Evolutionary conservation across 139 green algal genomes (phyloP).

Genomic region (Haematococcus sp.): DNA sequence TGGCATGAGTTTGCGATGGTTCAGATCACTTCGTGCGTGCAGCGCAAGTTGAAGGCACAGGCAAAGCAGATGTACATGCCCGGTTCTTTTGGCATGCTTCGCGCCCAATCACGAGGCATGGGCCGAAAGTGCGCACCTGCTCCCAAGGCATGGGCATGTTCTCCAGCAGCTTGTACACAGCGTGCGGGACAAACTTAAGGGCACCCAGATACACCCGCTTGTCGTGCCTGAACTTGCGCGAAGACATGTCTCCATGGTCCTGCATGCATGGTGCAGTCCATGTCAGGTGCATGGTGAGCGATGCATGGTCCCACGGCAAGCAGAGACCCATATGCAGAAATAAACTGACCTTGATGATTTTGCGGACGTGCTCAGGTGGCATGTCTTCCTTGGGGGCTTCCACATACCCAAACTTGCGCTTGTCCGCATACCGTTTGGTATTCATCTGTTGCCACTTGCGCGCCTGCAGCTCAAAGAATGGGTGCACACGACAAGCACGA

Average conservation of each 20-base stretch:
- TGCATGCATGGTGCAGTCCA: slow-evolving; percentile 20
- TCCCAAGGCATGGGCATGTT: slow-evolving; percentile 99
- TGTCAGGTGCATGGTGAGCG: background rate
- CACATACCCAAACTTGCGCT: slow-evolving; percentile 89
- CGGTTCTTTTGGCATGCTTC: no score
- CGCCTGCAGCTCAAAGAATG: slow-evolving; percentile 59
- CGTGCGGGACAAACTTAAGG: slow-evolving; percentile 99
- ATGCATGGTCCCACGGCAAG: background rate
- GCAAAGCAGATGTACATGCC: background rate
- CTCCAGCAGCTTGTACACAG: slow-evolving; percentile 99
- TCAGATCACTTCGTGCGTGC: background rate
- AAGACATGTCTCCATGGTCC: slow-evolving; percentile 99
- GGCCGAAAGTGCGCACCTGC: slow-evolving; percentile 56
- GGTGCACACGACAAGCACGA: background rate
- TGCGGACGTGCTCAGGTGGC: slow-evolving; percentile 97
- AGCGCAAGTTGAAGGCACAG: background rate
- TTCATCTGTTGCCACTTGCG: slow-evolving; percentile 95
- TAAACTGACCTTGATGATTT: slow-evolving; percentile 78
- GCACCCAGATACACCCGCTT: slow-evolving; percentile 99
- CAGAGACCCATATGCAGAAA: background rate
- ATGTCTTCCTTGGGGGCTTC: slow-evolving; percentile 95
- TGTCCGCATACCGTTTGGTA: slow-evolving; percentile 88
- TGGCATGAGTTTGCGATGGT: background rate
- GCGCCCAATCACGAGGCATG: no score
- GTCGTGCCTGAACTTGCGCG: slow-evolving; percentile 95